phyloP scores from a whole-genome alignment of 169 alveolate genomes.

The Amoebophrya sp. region DNA sequence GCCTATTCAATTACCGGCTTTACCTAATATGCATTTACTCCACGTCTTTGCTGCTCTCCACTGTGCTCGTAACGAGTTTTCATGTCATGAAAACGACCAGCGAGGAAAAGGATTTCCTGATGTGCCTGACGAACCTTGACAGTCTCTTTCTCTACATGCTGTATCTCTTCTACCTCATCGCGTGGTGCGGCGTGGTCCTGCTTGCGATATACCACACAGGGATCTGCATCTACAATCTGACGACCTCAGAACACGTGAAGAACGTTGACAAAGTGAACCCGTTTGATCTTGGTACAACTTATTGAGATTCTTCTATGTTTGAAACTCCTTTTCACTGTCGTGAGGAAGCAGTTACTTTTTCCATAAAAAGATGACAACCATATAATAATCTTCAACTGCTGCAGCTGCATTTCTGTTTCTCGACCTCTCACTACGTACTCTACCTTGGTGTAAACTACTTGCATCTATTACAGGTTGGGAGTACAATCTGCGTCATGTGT shows the following conservation, averaged over 20 bases:
- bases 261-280: constrained; percentile 27
- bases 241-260: constrained; percentile 35
- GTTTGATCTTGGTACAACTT: constrained; percentile 27
- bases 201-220: constrained; percentile 10
- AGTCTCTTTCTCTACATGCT: not conserved
- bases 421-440: too few relatives aligned
- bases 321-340: too few relatives aligned
- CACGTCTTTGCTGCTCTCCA: not conserved
- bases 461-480: not conserved
- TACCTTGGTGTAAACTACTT: too few relatives aligned
- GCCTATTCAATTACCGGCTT: constrained; percentile 31
- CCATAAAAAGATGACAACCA: too few relatives aligned
- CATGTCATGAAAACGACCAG: not conserved
- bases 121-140: not conserved
- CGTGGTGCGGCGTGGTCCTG: constrained; percentile 3
- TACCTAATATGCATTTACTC: not conserved
- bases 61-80: not conserved
- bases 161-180: not conserved
- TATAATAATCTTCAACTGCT: too few relatives aligned
- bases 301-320: not conserved
- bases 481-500: not conserved
- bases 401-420: too few relatives aligned
- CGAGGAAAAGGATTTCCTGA: not conserved
- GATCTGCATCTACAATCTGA: constrained; percentile 21
- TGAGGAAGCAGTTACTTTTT: too few relatives aligned